Evolutionary conservation across 2,329 filamentous ascomycete species (phyloP).

Genomic region (Cadophora gregata): DNA sequence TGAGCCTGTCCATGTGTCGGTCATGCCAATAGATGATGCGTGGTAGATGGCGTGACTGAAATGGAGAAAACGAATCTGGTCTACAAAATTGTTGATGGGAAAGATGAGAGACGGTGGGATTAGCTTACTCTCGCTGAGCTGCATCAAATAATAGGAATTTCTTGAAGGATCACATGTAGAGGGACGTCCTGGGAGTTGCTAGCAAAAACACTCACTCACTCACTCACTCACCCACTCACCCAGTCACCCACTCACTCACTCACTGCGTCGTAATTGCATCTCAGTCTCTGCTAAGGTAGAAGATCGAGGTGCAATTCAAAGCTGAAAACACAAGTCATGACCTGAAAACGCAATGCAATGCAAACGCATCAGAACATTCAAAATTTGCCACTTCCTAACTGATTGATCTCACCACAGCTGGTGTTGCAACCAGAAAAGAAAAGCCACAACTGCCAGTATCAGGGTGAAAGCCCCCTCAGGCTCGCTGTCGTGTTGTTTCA

Average conservation of each 20-base stretch:
- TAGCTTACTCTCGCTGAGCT: neutral
- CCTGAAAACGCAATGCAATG: neutral
- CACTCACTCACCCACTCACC: too few species aligned
- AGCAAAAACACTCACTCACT: conserved; percentile 1
- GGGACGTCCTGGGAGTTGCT: neutral
- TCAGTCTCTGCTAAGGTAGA: too few species aligned
- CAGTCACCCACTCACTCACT: too few species aligned
- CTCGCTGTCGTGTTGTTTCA: neutral
- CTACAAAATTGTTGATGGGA: too few species aligned
- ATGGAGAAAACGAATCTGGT: neutral
- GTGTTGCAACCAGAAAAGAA: neutral
- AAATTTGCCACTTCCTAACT: neutral
- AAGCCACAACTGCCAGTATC: neutral
- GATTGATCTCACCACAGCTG: neutral
- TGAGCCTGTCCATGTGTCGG: neutral
- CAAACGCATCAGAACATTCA: neutral
- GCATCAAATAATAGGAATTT: neutral
- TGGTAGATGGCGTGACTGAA: neutral
- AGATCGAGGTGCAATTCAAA: too few species aligned
- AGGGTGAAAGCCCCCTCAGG: neutral
- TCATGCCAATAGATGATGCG: neutral
- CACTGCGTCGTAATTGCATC: too few species aligned
- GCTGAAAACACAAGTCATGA: neutral
- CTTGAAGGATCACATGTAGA: neutral
- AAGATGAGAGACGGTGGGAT: neutral